A percentile compares a stretch with the other conserved stretches of the same genome.
phyloP scores from a whole-genome alignment of 495 filamentous ascomycete genomes.

The Trichoderma reesei region DNA sequence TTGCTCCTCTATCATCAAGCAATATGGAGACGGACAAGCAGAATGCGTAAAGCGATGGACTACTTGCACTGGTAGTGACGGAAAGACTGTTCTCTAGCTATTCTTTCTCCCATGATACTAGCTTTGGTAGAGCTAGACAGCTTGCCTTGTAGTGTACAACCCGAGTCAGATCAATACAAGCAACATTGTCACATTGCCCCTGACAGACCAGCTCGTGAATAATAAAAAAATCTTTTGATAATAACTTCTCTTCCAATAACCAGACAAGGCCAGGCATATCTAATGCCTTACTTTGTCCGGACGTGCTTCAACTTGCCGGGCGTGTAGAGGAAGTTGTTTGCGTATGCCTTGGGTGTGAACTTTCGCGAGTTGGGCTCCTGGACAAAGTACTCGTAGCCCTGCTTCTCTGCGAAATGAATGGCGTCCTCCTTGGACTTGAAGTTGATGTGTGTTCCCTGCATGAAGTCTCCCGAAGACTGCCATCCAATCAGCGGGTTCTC shows the following conservation, averaged over 20 bases:
- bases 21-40: neutral
- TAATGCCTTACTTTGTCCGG: conserved; percentile 63
- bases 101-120: too few species aligned
- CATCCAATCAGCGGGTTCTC: conserved; percentile 98
- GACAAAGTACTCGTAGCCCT: conserved; percentile 98
- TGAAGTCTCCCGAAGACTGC: conserved; percentile 86
- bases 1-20: neutral
- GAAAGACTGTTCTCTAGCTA: too few species aligned
- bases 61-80: too few species aligned
- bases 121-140: too few species aligned
- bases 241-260: neutral
- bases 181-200: neutral
- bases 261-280: conserved; percentile 12
- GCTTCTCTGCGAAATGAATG: conserved; percentile 91
- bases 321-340: conserved; percentile 86
- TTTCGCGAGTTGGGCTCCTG: conserved; percentile 89
- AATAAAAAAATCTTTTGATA: neutral
- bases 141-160: too few species aligned
- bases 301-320: conserved; percentile 83
- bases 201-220: neutral
- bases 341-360: conserved; percentile 86
- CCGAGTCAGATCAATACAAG: too few species aligned
- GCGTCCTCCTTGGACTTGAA: conserved; percentile 95
- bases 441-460: conserved; percentile 83
- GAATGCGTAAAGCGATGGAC: neutral